Evolutionary conservation across 2,329 filamentous ascomycete species (phyloP).

Genomic region (Chaetoscypha palmicola): DNA sequence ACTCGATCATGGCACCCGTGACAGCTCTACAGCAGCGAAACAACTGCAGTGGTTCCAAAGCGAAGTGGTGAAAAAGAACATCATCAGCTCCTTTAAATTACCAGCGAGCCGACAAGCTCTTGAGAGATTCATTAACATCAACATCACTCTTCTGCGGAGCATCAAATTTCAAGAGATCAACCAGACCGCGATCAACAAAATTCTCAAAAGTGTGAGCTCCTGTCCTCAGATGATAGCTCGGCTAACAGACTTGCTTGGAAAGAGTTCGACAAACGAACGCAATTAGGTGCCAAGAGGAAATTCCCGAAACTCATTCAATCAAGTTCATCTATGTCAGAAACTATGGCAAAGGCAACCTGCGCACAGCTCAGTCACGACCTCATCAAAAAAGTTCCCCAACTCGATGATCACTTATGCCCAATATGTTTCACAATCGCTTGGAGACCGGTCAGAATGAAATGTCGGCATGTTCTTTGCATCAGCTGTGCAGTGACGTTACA

Average conservation of each 20-base stretch:
- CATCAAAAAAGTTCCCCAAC: constrained; percentile 65
- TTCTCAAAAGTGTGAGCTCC: constrained; percentile 63
- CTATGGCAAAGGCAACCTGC: constrained; percentile 69
- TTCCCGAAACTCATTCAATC: constrained; percentile 55
- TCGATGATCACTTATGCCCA: constrained; percentile 80
- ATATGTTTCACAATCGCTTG: constrained; percentile 75
- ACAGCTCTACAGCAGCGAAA: constrained; percentile 56
- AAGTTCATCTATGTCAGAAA: constrained; percentile 54
- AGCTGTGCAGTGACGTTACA: constrained; percentile 77
- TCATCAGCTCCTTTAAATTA: constrained; percentile 58
- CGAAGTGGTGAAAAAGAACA: constrained; percentile 53
- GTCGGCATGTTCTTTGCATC: constrained; percentile 76
- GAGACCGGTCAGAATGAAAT: constrained; percentile 70
- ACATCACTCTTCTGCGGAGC: constrained; percentile 67
- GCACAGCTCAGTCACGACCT: constrained; percentile 67
- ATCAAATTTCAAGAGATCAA: constrained; percentile 84
- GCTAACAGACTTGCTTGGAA: constrained; percentile 1
- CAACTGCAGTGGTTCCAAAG: constrained; percentile 61
- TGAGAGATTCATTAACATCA: constrained; percentile 62
- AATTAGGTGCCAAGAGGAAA: constrained; percentile 57
- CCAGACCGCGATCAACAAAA: constrained; percentile 68
- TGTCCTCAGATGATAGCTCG: too few species aligned
- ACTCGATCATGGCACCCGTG: constrained; percentile 58
- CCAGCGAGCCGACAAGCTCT: constrained; percentile 58
- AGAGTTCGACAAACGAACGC: constrained; percentile 85